Percentiles rank a stretch among this genome's conserved stretches.
Evolutionary conservation across 78 protist species (phyloP).

Genomic region (Guillardia theta): DNA sequence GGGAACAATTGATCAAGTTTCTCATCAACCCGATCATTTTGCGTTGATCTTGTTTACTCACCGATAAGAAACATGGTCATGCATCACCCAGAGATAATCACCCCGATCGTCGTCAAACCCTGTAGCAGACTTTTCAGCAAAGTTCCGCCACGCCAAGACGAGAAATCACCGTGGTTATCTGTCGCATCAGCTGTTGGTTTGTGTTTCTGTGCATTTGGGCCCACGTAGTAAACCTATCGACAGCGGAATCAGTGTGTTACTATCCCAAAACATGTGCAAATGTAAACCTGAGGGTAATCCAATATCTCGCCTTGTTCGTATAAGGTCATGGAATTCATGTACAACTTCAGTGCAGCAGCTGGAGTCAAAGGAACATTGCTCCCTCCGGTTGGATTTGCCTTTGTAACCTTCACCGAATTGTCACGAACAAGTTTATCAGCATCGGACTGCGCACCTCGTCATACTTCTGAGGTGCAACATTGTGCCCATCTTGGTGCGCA

Average conservation of each 20-base stretch:
- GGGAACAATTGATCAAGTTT: no score
- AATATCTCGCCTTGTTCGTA: constrained; percentile 77
- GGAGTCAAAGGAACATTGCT: constrained; percentile 20
- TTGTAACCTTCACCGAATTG: not conserved
- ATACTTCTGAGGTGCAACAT: not conserved
- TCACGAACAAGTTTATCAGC: not conserved
- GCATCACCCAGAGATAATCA: constrained; percentile 67
- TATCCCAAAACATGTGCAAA: not conserved
- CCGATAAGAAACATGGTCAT: not conserved
- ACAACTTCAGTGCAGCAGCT: constrained; percentile 25
- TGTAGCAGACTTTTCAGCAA: no score
- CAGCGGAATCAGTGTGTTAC: constrained; percentile 34
- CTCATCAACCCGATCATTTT: no score
- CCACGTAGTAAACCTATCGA: not conserved
- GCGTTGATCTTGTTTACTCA: no score
- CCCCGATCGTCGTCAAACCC: constrained; percentile 88
- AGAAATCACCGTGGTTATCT: constrained; percentile 65
- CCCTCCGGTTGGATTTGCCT: constrained; percentile 14
- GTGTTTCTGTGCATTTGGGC: constrained; percentile 15
- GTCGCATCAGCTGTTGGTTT: not conserved
- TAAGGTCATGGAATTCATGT: not conserved
- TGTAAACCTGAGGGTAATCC: constrained; percentile 63
- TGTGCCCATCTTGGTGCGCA: not conserved
- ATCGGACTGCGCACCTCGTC: constrained; percentile 34
- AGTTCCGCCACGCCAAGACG: no score